Evolutionary conservation across 805 yeast species (phyloP), one percentile per base, ranked within the genome.

Genomic region (Wickerhamia fluorescens): DNA sequence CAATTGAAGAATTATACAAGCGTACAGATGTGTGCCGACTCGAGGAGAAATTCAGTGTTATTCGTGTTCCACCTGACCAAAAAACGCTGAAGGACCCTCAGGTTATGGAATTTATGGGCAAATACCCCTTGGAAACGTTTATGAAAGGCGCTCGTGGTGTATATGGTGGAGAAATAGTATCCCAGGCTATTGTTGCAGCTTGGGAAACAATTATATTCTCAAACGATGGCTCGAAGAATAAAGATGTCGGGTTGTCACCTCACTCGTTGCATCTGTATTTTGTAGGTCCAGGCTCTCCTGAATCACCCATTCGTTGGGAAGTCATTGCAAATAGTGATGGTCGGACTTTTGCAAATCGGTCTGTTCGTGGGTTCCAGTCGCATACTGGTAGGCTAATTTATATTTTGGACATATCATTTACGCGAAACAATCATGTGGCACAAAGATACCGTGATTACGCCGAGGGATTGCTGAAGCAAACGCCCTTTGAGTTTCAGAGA

Each of bases 161-260:
- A 1, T 53, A 47, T 24, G 58, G 58, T 4, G 58, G 57, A 3
- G 58, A 53, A 31, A 38, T 49, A 19, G 41, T 49, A 8, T 35
- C 42, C 13, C 57, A 51, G 32, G 41, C 41, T n/a, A 27, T 53
- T 13, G 24, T 42, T 14, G 58, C 56, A 0, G 55, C 54, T 3
- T 50, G 54, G 55, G 51, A 37, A 19, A n/a, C n/a, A n/a, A n/a
- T n/a, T n/a, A n/a, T n/a, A n/a, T n/a, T n/a, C n/a, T n/a, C n/a
- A n/a, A n/a, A n/a, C n/a, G n/a, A n/a, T n/a, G n/a, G n/a, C n/a
- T 41, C 53, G 15, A 40, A 51, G 4, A 28, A 29, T 3, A 10
- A 18, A 7, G 54, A 40, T 22, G 27, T 35, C 11, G 49, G 39
- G 7, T 41, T 47, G 24, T 37, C 44, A 22, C 47, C 55, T 12